A percentile compares a stretch with the other conserved stretches of the same genome.
These are phyloP conservation scores for Ophiostoma quercus DNA, from an alignment of 2,329 filamentous ascomycete genomes.

Conservation along the genomic window DNA sequence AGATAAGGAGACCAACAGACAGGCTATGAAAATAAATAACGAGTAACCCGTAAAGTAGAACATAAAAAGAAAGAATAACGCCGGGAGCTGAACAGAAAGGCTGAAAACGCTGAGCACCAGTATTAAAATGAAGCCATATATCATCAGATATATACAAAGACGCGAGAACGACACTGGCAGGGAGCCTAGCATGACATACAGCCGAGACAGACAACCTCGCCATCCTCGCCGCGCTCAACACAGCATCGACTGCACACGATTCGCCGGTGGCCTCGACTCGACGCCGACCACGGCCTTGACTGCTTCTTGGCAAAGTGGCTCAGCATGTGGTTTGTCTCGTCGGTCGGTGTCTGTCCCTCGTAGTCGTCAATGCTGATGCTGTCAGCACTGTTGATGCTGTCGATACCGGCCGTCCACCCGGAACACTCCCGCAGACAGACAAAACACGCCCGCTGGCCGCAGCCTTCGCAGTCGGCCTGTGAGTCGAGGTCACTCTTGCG, in stretches of 20 bases:
- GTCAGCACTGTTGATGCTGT: slow-evolving; percentile 22
- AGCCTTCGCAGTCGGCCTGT: slow-evolving; percentile 59
- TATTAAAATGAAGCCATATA: not conserved
- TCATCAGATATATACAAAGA: not conserved
- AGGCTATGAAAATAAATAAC: not conserved
- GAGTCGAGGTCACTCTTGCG: slow-evolving; percentile 62
- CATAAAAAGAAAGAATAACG: not conserved
- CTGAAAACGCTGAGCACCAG: not conserved
- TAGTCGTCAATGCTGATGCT: slow-evolving; percentile 8
- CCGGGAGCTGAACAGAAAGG: not conserved
- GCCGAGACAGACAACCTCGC: slow-evolving; percentile 61
- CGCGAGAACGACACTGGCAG: not conserved
- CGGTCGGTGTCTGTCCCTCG: not conserved
- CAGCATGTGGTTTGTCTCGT: not conserved
- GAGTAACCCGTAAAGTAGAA: not conserved
- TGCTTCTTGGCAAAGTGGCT: not conserved
- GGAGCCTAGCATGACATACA: slow-evolving; percentile 43
- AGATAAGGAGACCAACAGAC: not conserved
- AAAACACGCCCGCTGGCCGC: slow-evolving; percentile 58
- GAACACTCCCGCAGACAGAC: slow-evolving; percentile 63
- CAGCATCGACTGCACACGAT: slow-evolving; percentile 64
- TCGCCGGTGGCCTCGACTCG: slow-evolving; percentile 42
- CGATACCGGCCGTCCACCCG: slow-evolving; percentile 39
- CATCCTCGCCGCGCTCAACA: slow-evolving; percentile 58
- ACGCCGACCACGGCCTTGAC: slow-evolving; percentile 34